Conservation (phyloP, 1,139 yeast genomes). For the Protomyces inouyei region DNA sequence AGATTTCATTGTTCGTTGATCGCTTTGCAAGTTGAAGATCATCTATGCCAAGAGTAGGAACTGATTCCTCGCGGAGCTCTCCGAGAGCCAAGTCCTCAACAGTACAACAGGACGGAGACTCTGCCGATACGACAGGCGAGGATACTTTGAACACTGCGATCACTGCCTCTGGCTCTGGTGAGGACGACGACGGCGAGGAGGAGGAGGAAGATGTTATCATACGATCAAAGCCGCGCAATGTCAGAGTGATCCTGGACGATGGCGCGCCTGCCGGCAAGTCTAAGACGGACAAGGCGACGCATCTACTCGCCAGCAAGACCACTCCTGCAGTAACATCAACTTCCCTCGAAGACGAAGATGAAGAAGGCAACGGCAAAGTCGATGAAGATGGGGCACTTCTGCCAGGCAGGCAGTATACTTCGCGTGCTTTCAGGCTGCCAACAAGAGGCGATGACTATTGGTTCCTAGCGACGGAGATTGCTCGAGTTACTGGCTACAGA, state of each 20-base stretch:
- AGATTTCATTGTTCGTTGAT: too few species aligned
- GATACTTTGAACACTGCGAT: too few species aligned
- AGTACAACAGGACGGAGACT: too few species aligned
- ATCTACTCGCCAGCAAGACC: not conserved
- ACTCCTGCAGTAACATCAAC: not conserved
- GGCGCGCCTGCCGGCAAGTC: constrained; percentile 2
- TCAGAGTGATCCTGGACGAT: constrained; percentile 26
- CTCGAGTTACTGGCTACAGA: constrained; percentile 58
- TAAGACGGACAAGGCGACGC: not conserved
- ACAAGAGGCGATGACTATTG: constrained; percentile 50
- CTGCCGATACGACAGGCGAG: too few species aligned
- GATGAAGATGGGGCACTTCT: constrained; percentile 52
- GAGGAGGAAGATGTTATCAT: constrained; percentile 7
- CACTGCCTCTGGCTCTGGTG: too few species aligned
- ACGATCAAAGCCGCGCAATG: constrained; percentile 16
- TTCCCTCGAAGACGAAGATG: constrained; percentile 42
- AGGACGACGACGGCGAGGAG: constrained; percentile 35
- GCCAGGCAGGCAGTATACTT: constrained; percentile 55
- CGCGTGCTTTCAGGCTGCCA: constrained; percentile 57
- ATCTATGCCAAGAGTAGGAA: too few species aligned
- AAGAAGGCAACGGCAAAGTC: constrained; percentile 54
- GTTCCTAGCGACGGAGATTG: constrained; percentile 67
- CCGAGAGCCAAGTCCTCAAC: too few species aligned
- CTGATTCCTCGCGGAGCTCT: too few species aligned
- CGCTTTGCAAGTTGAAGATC: too few species aligned